A percentile compares a stretch with the other conserved stretches of the same genome.
Conservation (phyloP, 169 alveolate genomes). For the Perkinsus chesapeaki region DNA sequence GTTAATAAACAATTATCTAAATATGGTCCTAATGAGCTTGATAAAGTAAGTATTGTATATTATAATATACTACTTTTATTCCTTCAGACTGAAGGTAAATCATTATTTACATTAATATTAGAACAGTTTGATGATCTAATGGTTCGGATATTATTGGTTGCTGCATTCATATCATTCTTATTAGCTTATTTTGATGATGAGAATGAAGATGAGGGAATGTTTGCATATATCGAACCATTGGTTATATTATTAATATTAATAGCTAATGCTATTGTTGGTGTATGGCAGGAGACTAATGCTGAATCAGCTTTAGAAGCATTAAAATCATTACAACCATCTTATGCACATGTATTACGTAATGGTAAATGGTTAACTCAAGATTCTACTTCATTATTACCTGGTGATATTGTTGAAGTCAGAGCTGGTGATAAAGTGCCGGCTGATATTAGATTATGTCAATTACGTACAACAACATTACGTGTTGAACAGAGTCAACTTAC, state of each 20-base stretch:
- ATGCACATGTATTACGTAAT: conserved; percentile 80
- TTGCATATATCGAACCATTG: conserved; percentile 94
- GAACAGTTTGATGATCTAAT: conserved; percentile 89
- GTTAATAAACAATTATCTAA: not conserved
- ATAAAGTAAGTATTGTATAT: conserved; percentile 54
- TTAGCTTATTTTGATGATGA: conserved; percentile 81
- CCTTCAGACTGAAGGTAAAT: conserved; percentile 75
- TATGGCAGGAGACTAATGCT: conserved; percentile 97
- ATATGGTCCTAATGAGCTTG: not conserved
- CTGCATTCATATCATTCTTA: conserved; percentile 89
- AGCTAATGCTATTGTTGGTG: conserved; percentile 93
- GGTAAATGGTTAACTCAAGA: conserved; percentile 84
- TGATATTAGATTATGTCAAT: conserved; percentile 83
- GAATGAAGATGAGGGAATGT: conserved; percentile 74
- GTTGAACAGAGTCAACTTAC: conserved; percentile 90
- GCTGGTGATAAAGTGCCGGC: conserved; percentile 98
- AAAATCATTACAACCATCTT: conserved; percentile 85
- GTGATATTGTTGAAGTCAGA: conserved; percentile 90
- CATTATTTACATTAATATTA: conserved; percentile 74
- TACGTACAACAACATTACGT: conserved; percentile 82
- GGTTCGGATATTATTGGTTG: conserved; percentile 86
- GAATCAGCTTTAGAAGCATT: conserved; percentile 94
- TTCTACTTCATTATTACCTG: conserved; percentile 87
- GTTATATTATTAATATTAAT: conserved; percentile 87
- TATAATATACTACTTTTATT: no score